Percentiles rank a stretch among this genome's conserved stretches.
phyloP scores from a whole-genome alignment of 106 monocot genomes.

The Dioscorea zingiberensis region DNA sequence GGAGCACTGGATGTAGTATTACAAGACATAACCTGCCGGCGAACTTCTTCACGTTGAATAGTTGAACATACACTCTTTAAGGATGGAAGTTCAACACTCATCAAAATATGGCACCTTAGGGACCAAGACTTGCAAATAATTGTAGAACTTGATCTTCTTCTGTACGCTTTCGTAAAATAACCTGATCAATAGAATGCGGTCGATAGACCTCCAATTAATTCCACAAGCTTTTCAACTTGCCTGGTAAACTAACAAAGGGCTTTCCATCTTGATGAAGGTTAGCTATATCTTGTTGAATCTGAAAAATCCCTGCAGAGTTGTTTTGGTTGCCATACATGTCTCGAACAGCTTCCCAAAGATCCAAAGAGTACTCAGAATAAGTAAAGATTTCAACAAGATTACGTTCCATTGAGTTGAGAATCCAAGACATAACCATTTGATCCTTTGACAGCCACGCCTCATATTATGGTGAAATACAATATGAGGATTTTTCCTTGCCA shows the following conservation, averaged over 20 bases:
- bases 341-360: not conserved
- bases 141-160: not conserved
- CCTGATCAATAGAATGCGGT: not conserved
- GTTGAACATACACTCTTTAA: not conserved
- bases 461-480: not conserved
- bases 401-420: not conserved
- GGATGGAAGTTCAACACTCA: not conserved
- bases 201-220: not conserved
- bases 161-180: not conserved
- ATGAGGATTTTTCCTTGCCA: not conserved
- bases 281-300: not conserved
- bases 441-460: not conserved
- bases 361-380: not conserved
- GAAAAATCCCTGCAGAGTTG: not conserved
- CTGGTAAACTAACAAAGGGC: not conserved
- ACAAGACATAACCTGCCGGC: not conserved
- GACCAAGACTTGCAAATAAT: not conserved
- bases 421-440: not conserved
- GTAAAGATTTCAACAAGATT: not conserved
- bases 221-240: not conserved
- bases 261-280: not conserved
- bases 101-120: not conserved
- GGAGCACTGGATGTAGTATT: too few relatives aligned
- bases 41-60: not conserved
- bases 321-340: not conserved